Evolutionary conservation across 2,329 filamentous ascomycete species (phyloP), one percentile per base, ranked within the genome.

Genomic region (Ceratocystis variospora): DNA sequence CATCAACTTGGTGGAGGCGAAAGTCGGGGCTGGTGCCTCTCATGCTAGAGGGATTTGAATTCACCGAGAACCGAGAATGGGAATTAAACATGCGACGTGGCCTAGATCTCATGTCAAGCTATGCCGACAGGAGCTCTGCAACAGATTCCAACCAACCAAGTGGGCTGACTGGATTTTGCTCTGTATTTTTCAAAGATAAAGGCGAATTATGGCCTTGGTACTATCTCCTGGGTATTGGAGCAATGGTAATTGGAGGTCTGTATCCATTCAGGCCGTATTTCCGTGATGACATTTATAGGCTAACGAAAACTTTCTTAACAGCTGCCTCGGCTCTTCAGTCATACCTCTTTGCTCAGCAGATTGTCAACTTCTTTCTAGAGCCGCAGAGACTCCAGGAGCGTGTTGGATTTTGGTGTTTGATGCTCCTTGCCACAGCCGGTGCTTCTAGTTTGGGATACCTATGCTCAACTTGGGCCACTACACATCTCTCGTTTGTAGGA

Each of bases 351-450:
- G 66, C 68, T 17, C n/a, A 69, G 7, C 66, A 68, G 19, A 59
- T 70, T 17, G 25, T 68, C 4, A 68, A 66, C 33, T 69, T 69
- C 57, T 48, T 65, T 22, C 33, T 61, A 1, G 28, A 41, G 45
- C 59, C 64, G 15, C 66, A 53, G 19, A 53, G 62, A 19, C n/a
- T 50, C 7, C 62, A 68, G 7, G 17, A 59, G 15, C 41, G 55
- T 28, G 57, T 65, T 48, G 62, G 71, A 2, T 74, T 74, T 31
- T 75, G 72, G 73, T 72, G 71, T 0, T 61, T 73, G 8, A 73
- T 74, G 71, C 75, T 73, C 70, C 28, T 73, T 2, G 72, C 71
- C 2, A 70, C 75, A 0, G 73, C 73, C 0, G 70, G 68, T 0
- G 72, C 70, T 1, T 70, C 73, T 15, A 72, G 73, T 0, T 46